These are phyloP conservation scores for Coriaria nepalensis DNA, from an alignment of 306 rosid genomes.

Conservation along the genomic window DNA sequence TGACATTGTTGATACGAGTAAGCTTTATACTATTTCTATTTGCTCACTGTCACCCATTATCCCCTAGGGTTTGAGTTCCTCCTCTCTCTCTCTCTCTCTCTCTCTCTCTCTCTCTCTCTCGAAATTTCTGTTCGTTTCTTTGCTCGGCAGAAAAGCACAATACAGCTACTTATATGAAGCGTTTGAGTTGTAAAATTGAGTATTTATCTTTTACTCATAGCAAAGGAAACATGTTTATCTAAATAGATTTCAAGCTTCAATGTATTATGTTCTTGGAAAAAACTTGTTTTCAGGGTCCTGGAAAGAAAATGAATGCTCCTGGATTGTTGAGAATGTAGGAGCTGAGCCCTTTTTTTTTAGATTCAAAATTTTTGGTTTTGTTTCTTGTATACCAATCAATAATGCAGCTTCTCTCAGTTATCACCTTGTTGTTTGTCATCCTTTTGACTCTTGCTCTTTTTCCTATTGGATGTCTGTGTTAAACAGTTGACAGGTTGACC, in stretches of 20 bases:
- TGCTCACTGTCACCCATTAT: neutral
- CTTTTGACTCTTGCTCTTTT: slow-evolving; percentile 4
- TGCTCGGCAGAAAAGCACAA: neutral
- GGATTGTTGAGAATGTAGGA: too few relatives aligned
- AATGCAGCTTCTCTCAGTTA: neutral
- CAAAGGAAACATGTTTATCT: too few relatives aligned
- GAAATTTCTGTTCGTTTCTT: neutral
- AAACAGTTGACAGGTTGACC: slow-evolving; percentile 75
- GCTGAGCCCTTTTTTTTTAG: too few relatives aligned
- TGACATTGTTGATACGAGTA: slow-evolving; percentile 93
- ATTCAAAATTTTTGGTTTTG: too few relatives aligned
- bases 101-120: neutral
- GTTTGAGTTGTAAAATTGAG: too few relatives aligned
- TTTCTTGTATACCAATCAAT: too few relatives aligned
- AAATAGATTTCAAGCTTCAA: too few relatives aligned
- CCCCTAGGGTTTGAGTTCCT: slow-evolving; percentile 10
- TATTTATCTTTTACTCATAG: too few relatives aligned
- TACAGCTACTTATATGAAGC: too few relatives aligned
- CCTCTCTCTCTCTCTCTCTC: slow-evolving; percentile 6
- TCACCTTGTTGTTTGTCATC: neutral
- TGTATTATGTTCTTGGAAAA: too few relatives aligned
- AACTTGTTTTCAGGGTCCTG: too few relatives aligned
- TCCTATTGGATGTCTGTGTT: slow-evolving; percentile 10
- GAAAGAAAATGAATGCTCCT: too few relatives aligned
- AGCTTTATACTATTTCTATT: slow-evolving; percentile 3